phyloP scores from a whole-genome alignment of 805 yeast genomes.

The Yarrowia yakushimensis region DNA sequence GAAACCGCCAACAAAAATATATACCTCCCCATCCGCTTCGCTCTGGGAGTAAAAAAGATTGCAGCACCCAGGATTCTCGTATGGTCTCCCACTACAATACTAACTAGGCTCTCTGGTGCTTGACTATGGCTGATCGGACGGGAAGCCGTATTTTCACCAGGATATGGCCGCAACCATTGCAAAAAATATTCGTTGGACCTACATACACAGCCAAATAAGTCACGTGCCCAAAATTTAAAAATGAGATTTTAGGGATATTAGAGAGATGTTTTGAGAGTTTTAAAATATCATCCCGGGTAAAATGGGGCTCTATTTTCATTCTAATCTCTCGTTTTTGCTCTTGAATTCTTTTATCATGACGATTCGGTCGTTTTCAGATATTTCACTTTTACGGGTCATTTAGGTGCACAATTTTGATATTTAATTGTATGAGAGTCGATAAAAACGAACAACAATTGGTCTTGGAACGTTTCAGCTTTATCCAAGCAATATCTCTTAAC shows the following conservation, averaged over 20 bases:
- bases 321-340: neutral
- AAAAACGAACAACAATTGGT: too few relatives aligned
- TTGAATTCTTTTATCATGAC: neutral
- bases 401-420: too few relatives aligned
- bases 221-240: neutral
- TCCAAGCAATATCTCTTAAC: too few relatives aligned
- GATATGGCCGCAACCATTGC: constrained; percentile 17
- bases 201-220: neutral
- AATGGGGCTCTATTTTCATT: neutral
- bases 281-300: neutral
- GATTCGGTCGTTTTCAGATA: too few relatives aligned
- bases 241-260: neutral
- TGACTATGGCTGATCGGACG: constrained; percentile 24
- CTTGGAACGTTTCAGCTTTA: too few relatives aligned
- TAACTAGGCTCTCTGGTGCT: constrained; percentile 23
- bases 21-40: too few relatives aligned
- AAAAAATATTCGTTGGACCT: neutral
- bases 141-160: constrained; percentile 23
- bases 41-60: constrained; percentile 6
- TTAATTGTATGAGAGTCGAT: too few relatives aligned
- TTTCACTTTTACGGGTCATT: too few relatives aligned
- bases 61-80: constrained; percentile 23
- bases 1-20: too few relatives aligned
- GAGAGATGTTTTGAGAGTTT: neutral
- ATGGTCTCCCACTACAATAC: constrained; percentile 24